Base-by-base conservation (phyloP, 345 rosid species). In the Cardamine chenopodiifolia region DNA sequence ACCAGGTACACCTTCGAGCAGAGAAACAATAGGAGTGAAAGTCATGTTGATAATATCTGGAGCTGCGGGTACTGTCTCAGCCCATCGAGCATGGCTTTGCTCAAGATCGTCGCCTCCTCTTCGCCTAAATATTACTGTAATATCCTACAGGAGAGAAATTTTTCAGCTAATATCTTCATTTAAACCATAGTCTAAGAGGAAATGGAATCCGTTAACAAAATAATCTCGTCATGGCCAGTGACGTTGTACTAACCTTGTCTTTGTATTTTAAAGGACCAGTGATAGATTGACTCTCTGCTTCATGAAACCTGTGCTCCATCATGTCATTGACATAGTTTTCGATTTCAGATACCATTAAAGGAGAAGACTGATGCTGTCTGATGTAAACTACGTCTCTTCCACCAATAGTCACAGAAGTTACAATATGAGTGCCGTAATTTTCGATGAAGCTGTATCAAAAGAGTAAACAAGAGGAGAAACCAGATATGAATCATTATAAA, bases 51-150 rank as follows among this genome's bases (percentile, higher is more conserved):
- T 87, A 37, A 92, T 94, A 68, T 95, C 98, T 3, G 99, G 99
- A 47, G 99, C 90, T 55, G 80, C 79, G 22, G 78, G 78, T 44
- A 92, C 94, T 0, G 94, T 92, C 66, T 88, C 82, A 3, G 87
- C 94, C 99, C 99, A 95, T 73, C 85, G 88, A 45, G 86, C 81
- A 81, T 90, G 98, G 81, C 91, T 90, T 82, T 95, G 99, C 77
- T 92, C 99, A 44, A 95, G 92, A 83, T 95, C 97, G 52, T 95
- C 99, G 15, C 99, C 99, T 71, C 99, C 99, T 83, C 99, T 88
- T 83, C 99, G 82, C 88, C 99, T 83, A 80, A 89, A 95, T 71
- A 95, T 95, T 57, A 95, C 98, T 75, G 99, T 90, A 58, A 92
- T 92, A 78, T 95, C 97, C 99, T 95, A 86, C 94, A 92, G 79